Evolutionary conservation across 2,329 filamentous ascomycete species (phyloP).

Genomic region (Colletotrichum sp.): DNA sequence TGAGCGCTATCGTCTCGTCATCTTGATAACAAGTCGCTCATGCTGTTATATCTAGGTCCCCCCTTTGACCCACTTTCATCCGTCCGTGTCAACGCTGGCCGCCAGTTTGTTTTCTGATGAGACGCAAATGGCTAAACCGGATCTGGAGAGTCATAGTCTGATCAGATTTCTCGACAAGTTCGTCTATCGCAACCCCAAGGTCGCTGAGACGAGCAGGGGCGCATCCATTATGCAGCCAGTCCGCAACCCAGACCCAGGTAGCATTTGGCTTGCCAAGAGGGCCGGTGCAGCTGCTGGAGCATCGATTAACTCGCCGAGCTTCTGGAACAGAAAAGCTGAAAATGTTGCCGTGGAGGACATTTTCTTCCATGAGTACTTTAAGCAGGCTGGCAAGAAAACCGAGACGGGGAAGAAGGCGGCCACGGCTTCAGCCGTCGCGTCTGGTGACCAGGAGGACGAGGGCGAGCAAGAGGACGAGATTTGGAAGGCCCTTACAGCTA

Average conservation of each 20-base stretch:
- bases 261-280: conserved; percentile 61
- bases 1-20: conserved; percentile 45
- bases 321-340: conserved; percentile 90
- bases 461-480: conserved; percentile 76
- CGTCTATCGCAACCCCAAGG: conserved; percentile 94
- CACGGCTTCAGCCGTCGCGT: conserved; percentile 45
- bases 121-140: conserved; percentile 83
- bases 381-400: conserved; percentile 67
- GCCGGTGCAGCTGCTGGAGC: conserved; percentile 37
- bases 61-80: conserved; percentile 85
- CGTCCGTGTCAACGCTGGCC: conserved; percentile 87
- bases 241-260: conserved; percentile 59
- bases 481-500: conserved; percentile 88
- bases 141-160: conserved; percentile 86
- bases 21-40: neutral
- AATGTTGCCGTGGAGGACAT: conserved; percentile 90
- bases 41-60: conserved; percentile 50
- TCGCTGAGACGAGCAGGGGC: conserved; percentile 71
- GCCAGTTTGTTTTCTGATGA: conserved; percentile 71
- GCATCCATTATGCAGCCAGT: conserved; percentile 97
- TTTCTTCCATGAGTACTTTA: conserved; percentile 99
- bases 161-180: conserved; percentile 98
- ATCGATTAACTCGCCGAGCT: conserved; percentile 81
- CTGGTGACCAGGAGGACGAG: conserved; percentile 57
- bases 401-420: conserved; percentile 64